phyloP scores from a whole-genome alignment of 1,139 yeast genomes.

The Eremothecium sinecaudum region DNA sequence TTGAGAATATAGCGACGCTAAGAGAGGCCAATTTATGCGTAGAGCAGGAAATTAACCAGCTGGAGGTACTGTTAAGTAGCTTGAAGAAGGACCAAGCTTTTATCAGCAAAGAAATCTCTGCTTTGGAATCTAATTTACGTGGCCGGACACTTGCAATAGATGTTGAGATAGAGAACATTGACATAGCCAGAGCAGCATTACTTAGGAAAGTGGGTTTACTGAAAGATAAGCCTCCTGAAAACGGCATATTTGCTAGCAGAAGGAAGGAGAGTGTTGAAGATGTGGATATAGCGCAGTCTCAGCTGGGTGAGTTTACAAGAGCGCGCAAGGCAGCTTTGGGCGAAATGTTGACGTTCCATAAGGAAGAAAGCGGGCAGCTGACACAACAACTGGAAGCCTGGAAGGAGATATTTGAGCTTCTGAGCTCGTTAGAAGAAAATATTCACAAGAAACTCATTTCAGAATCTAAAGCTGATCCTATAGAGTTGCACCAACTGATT shows the following conservation, averaged over 20 bases:
- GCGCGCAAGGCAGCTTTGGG: constrained; percentile 15
- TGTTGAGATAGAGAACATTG: constrained; percentile 12
- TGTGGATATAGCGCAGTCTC: constrained; percentile 10
- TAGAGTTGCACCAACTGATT: constrained; percentile 12
- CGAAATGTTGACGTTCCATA: constrained; percentile 19
- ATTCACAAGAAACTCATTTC: constrained; percentile 9
- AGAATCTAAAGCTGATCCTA: constrained; percentile 7
- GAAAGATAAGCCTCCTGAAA: constrained; percentile 3
- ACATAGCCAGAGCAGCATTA: constrained; percentile 12
- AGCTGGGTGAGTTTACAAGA: constrained; percentile 17
- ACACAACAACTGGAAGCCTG: constrained; percentile 16
- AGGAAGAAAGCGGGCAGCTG: constrained; percentile 16
- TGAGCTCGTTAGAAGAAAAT: constrained; percentile 17
- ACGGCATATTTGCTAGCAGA: background rate
- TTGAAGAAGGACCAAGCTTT: constrained; percentile 21
- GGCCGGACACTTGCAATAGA: constrained; percentile 11
- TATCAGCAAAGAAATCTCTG: constrained; percentile 17
- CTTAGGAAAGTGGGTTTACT: constrained; percentile 18
- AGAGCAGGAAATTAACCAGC: constrained; percentile 15
- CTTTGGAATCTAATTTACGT: constrained; percentile 11
- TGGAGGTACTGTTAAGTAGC: constrained; percentile 17
- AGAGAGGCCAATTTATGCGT: constrained; percentile 12
- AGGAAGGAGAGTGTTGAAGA: constrained; percentile 6
- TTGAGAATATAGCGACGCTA: constrained; percentile 13
- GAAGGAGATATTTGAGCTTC: constrained; percentile 16